Percentiles rank a stretch among this genome's conserved stretches.
Evolutionary conservation across 2,329 filamentous ascomycete species (phyloP).

Genomic region (Penicillium paneum): DNA sequence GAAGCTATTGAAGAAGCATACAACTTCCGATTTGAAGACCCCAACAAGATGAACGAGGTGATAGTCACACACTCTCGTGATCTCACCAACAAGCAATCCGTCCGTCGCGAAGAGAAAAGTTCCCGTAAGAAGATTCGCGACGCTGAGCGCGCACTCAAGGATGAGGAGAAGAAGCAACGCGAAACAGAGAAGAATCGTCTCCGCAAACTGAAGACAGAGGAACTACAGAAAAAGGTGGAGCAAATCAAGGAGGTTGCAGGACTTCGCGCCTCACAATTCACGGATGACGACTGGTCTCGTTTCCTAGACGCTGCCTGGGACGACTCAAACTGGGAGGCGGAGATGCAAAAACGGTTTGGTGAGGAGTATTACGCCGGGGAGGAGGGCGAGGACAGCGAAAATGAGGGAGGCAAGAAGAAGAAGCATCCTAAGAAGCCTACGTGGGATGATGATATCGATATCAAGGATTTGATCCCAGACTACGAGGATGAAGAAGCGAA

Average conservation of each 20-base stretch:
- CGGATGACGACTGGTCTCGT: slow-evolving; percentile 77
- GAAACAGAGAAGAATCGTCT: slow-evolving; percentile 79
- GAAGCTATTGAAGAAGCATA: slow-evolving; percentile 91
- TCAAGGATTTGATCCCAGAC: slow-evolving; percentile 84
- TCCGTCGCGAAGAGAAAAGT: slow-evolving; percentile 77
- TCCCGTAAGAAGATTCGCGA: slow-evolving; percentile 76
- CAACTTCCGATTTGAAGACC: slow-evolving; percentile 94
- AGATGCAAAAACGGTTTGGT: slow-evolving; percentile 85
- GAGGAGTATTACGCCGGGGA: slow-evolving; percentile 74
- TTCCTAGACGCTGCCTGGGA: slow-evolving; percentile 88
- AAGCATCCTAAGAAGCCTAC: slow-evolving; percentile 75
- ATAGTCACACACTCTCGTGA: slow-evolving; percentile 88
- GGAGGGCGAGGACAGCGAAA: slow-evolving; percentile 54
- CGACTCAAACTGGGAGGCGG: slow-evolving; percentile 81
- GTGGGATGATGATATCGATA: slow-evolving; percentile 98
- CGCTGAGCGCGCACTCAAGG: slow-evolving; percentile 70
- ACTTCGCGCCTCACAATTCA: slow-evolving; percentile 61
- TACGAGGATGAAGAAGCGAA: slow-evolving; percentile 72
- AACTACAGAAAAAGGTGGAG: slow-evolving; percentile 79
- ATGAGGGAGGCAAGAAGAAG: slow-evolving; percentile 50
- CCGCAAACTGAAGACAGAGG: slow-evolving; percentile 83
- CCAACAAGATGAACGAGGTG: slow-evolving; percentile 79
- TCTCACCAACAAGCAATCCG: slow-evolving; percentile 73
- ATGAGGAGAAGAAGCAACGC: slow-evolving; percentile 70
- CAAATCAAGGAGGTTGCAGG: slow-evolving; percentile 90